Evolutionary conservation across 371 early-diverging fungal genomes (phyloP), one percentile per base, ranked within the genome.

Genomic region (Mucor indicus): DNA sequence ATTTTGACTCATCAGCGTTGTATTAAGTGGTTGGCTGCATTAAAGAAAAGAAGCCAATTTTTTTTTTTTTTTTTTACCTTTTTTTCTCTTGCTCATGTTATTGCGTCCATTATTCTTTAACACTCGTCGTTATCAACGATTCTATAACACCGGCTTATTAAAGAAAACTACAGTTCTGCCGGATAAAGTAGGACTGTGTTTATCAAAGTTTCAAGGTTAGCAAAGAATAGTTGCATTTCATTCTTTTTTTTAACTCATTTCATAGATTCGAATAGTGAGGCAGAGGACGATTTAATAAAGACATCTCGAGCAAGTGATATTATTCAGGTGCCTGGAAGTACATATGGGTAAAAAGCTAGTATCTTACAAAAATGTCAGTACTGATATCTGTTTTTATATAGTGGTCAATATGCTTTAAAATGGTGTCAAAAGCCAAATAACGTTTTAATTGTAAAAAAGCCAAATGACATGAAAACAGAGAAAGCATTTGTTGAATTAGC

Each of bases 381-480:
- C 22, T 44, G 32, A 32, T 44, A 30, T 7, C 16, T 19, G 31
- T 44, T 19, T 17, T 7, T 10, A 13, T 35, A 38, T 42, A 81
- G 82, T 22, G 83, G 83, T 29, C 64, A 69, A 23, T 85, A 75
- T 51, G 60, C 65, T 21, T 56, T 89, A 22, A 53, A 64, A 19
- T 91, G 91, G 92, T 61, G 53, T 7, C 74, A 75, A 9, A 67
- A 64, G n/a, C 91, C 93, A 11, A 70, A 82, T 17, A 86, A 82
- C 1, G 81, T 88, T 4, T 67, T 93, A 24, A 76, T 93, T 29
- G 76, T 93, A 39, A 89, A 86, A 48, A 93, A 93, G 57, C 84
- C 82, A 13, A 67, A 85, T 39, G 90, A 87, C 56, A 59, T 62
- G 16, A 66, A 72, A 35, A 87, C 87, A 0, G 84, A 85, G 46